These are phyloP conservation scores for Boletus pseudo-olivaceus DNA, from an alignment of 768 basidiomycete genomes.

Conservation along the genomic window DNA sequence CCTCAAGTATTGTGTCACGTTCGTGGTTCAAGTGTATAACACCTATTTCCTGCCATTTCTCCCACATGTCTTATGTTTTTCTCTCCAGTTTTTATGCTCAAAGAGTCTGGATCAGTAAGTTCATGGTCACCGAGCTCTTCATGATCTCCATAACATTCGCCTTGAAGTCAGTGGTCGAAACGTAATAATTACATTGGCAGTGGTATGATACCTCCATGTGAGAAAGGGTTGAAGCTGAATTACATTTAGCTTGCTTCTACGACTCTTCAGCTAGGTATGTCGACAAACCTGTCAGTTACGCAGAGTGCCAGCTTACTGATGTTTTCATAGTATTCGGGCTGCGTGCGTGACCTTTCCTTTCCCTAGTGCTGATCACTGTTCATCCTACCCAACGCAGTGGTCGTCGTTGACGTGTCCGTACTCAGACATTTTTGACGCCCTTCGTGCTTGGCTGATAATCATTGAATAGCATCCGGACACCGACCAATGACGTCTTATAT, in stretches of 20 bases:
- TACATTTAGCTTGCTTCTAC: background rate
- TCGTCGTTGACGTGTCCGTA: slow-evolving; percentile 1
- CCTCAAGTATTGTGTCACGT: slow-evolving; percentile 11
- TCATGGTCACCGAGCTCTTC: background rate
- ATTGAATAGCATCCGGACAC: slow-evolving; percentile 1
- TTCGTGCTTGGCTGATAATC: background rate
- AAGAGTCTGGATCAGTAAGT: slow-evolving; percentile 23
- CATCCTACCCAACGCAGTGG: background rate
- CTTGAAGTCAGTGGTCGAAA: slow-evolving; percentile 14
- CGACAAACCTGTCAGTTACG: background rate
- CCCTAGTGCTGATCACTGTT: background rate
- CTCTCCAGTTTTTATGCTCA: slow-evolving; percentile 19
- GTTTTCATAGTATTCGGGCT: slow-evolving; percentile 6
- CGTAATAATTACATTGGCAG: slow-evolving; percentile 5
- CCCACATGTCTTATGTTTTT: background rate
- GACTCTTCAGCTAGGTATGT: slow-evolving; percentile 10
- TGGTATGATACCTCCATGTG: slow-evolving; percentile 7
- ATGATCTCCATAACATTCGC: background rate
- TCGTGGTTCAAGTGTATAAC: slow-evolving; percentile 14
- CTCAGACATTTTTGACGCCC: background rate
- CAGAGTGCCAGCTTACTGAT: background rate
- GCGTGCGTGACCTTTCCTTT: background rate
- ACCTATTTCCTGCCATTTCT: background rate
- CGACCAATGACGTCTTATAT: background rate
- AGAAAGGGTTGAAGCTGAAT: background rate